Conservation (phyloP, 352 stramenopile species). For the Pythium aristosporum region DNA sequence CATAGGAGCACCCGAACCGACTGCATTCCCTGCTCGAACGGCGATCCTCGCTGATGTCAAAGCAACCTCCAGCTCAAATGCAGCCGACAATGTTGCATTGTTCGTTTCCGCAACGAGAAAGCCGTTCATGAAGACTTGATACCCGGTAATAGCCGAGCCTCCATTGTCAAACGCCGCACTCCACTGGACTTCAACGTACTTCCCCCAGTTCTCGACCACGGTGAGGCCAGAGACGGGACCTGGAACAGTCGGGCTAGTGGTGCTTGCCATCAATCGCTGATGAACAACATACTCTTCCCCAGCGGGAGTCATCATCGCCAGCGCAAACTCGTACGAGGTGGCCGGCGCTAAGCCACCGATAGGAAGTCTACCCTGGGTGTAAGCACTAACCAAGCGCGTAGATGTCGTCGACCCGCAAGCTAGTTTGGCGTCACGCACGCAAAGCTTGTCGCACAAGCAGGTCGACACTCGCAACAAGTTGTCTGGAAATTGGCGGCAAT, state of each 20-base stretch:
- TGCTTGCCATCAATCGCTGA: conserved; percentile 31
- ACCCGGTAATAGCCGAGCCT: conserved; percentile 34
- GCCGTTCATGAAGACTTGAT: conserved; percentile 51
- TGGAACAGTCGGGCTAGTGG: conserved; percentile 33
- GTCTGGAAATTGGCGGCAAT: conserved; percentile 33
- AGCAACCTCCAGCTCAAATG: conserved; percentile 19
- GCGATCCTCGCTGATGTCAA: conserved; percentile 23
- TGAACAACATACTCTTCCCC: conserved; percentile 36
- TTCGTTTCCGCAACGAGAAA: conserved; percentile 27
- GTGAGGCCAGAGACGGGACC: conserved; percentile 33
- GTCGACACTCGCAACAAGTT: conserved; percentile 3
- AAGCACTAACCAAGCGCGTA: conserved; percentile 30
- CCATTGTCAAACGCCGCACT: conserved; percentile 39
- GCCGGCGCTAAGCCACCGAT: conserved; percentile 35
- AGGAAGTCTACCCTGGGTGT: conserved; percentile 31
- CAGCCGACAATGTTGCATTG: conserved; percentile 27
- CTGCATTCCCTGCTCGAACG: conserved; percentile 38
- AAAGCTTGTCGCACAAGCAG: conserved; percentile 25
- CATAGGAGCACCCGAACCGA: conserved; percentile 35
- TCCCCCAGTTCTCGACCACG: conserved; percentile 28
- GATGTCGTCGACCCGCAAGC: conserved; percentile 15
- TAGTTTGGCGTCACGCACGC: background rate
- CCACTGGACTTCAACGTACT: conserved; percentile 51
- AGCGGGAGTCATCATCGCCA: conserved; percentile 30
- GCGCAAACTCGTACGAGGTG: conserved; percentile 39